phyloP scores from a whole-genome alignment of 2,329 filamentous ascomycete genomes.

The Cladorrhinum sp. region DNA sequence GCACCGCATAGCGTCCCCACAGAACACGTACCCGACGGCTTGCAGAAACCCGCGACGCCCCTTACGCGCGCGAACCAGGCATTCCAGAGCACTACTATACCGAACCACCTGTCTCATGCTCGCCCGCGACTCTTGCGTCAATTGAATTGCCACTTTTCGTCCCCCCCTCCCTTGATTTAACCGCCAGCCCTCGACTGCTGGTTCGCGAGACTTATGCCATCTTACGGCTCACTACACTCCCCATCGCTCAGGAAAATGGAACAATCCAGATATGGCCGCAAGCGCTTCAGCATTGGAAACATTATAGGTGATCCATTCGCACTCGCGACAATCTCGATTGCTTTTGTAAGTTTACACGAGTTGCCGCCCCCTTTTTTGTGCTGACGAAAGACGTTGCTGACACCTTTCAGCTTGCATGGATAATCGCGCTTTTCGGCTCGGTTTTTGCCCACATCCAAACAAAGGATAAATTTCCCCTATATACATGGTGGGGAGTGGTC shows the following conservation, averaged over 20 bases:
- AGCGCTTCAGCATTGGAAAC: conserved; percentile 73
- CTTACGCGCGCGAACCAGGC: background rate
- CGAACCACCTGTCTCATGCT: conserved; percentile 17
- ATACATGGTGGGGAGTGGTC: conserved; percentile 86
- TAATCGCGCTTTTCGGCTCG: conserved; percentile 85
- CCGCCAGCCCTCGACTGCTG: conserved; percentile 7
- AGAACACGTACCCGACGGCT: conserved; percentile 14
- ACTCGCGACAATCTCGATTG: conserved; percentile 88
- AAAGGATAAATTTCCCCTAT: conserved; percentile 66
- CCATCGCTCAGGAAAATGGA: conserved; percentile 81
- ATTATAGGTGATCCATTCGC: conserved; percentile 96
- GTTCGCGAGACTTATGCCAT: conserved; percentile 59
- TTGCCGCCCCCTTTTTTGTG: background rate
- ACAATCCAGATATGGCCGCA: conserved; percentile 59
- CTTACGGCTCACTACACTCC: conserved; percentile 69
- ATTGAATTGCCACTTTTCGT: conserved; percentile 26
- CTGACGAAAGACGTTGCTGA: conserved; percentile 11
- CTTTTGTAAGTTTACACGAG: conserved; percentile 74
- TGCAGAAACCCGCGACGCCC: conserved; percentile 14
- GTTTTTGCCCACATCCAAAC: conserved; percentile 65
- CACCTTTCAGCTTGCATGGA: conserved; percentile 74
- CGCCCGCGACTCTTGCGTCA: conserved; percentile 13
- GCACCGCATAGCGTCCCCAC: background rate
- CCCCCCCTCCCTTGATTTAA: conserved; percentile 11
- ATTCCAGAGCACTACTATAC: conserved; percentile 11